Conservation (phyloP, 345 rosid species). For the Salix suchowensis region DNA sequence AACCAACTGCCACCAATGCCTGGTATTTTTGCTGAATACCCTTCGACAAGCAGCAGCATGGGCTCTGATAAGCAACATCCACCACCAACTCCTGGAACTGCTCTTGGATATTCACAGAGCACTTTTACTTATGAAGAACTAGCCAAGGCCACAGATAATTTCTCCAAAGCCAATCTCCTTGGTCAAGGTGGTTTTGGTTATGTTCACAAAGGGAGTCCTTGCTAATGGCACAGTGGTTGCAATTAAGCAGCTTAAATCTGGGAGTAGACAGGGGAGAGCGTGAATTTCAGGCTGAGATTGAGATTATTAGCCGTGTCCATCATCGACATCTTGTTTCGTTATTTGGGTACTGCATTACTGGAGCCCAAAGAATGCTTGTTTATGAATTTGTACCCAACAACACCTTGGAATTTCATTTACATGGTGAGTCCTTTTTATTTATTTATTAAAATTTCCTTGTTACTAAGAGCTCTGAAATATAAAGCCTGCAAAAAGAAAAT, state of each 20-base stretch:
- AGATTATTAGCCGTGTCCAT: constrained; percentile 21
- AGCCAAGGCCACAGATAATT: constrained; percentile 17
- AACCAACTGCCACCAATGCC: neutral
- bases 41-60: constrained; percentile 8
- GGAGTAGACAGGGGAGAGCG: constrained; percentile 33
- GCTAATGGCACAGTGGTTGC: constrained; percentile 23
- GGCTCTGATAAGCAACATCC: constrained; percentile 12
- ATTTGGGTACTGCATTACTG: constrained; percentile 22
- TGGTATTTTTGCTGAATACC: constrained; percentile 17
- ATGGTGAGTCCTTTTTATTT: constrained; percentile 15
- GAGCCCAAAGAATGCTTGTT: constrained; percentile 24
- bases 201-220: constrained; percentile 26
- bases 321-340: constrained; percentile 28
- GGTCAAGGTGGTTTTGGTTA: constrained; percentile 34
- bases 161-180: constrained; percentile 16
- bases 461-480: no score
- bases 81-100: constrained; percentile 4
- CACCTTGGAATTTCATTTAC: constrained; percentile 30
- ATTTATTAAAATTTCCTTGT: neutral
- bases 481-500: neutral
- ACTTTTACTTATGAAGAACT: constrained; percentile 21
- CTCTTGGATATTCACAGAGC: constrained; percentile 5
- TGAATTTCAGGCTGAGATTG: constrained; percentile 31
- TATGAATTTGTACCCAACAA: constrained; percentile 27
- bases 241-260: constrained; percentile 28